phyloP scores from a whole-genome alignment of 176 grass and related monocot genomes.

The Pharus latifolius region DNA sequence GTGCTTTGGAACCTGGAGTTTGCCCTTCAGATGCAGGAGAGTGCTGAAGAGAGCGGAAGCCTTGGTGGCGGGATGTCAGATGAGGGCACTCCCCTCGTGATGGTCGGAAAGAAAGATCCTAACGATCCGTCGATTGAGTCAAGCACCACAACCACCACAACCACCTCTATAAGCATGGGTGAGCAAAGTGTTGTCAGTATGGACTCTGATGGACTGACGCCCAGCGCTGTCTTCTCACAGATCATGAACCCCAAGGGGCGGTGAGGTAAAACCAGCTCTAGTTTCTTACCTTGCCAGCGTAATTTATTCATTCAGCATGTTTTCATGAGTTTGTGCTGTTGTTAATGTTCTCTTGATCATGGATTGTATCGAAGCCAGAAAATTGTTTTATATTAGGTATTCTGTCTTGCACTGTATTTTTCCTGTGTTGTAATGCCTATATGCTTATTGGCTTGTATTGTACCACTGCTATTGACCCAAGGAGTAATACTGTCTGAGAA shows the following conservation, averaged over 20 bases:
- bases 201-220: conserved; percentile 69
- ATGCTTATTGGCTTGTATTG: conserved; percentile 29
- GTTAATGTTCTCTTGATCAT: conserved; percentile 17
- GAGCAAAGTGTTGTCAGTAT: conserved; percentile 64
- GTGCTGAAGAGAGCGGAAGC: conserved; percentile 63
- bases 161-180: conserved; percentile 66
- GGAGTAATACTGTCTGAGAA: neutral
- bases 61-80: conserved; percentile 55
- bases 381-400: conserved; percentile 46
- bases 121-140: conserved; percentile 49
- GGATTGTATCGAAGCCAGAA: conserved; percentile 21
- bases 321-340: conserved; percentile 27
- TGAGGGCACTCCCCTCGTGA: conserved; percentile 38
- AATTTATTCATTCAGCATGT: conserved; percentile 42
- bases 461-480: conserved; percentile 31
- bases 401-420: conserved; percentile 21
- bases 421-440: conserved; percentile 30
- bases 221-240: conserved; percentile 90
- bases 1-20: conserved; percentile 98
- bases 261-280: conserved; percentile 36
- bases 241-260: conserved; percentile 95
- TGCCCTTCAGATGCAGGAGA: conserved; percentile 83
- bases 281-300: neutral
- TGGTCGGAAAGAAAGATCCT: conserved; percentile 66
- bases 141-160: conserved; percentile 61